Base-by-base conservation (phyloP, 106 monocot species). In the Allium sativum region DNA sequence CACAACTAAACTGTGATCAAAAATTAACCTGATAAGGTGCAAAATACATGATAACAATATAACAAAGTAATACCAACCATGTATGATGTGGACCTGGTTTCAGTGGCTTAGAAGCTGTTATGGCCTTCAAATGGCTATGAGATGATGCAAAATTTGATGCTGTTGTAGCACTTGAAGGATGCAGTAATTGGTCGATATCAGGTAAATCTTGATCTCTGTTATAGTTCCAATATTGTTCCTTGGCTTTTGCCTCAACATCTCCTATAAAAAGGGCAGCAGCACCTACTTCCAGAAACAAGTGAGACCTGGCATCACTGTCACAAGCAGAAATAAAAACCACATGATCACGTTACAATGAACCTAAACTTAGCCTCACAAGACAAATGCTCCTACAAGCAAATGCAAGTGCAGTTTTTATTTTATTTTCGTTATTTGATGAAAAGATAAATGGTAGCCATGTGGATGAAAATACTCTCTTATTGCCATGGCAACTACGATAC, bases 181-280 rank as follows among this genome's bases (percentile, higher is more conserved):
- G 82, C 66, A 92, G 70, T 42, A 88, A 64, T 62, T 77, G 73
- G 11, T 82, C 88, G 58, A 80, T 80, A 77, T 88, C 87, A 42
- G 72, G 80, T 56, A 85, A 72, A 44, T 77, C 71, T 60, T 74
- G 77, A 71, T 52, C 67, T 21, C 46, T 62, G 69, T 72, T 61
- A 75, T 72, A 70, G 56, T 78, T 80, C 71, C 70, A 69, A 40
- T 69, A 41, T 13, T 76, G 76, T 2, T 77, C 77, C 47, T 78
- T 81, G 43, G 74, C 44, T 53, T 77, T 81, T 40, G 84, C 54
- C 61, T 90, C 83, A 53, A 76, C 65, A 61, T 82, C 84, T 43
- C 78, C 84, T 10, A 91, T 41, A 64, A 98, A 62, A 83, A 98
- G 79, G 76, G 88, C 82, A 59, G 92, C 98, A 53, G 98, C 98